phyloP scores from a whole-genome alignment of 1,139 yeast genomes.

The Yamadazyma trypodendri region DNA sequence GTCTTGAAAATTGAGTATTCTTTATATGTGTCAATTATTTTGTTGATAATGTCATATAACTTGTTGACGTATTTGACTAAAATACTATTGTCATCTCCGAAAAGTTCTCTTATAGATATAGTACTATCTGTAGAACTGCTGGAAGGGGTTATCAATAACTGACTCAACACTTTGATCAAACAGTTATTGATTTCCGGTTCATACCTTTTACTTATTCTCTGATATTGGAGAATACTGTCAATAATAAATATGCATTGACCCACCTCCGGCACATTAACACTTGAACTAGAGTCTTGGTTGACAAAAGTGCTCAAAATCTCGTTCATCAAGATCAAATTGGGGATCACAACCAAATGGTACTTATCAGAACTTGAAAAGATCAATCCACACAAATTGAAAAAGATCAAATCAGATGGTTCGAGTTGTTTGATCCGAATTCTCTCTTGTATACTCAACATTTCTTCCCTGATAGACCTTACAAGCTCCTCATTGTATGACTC shows the following conservation, averaged over 20 bases:
- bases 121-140: conserved; percentile 2
- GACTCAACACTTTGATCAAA: conserved; percentile 9
- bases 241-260: conserved; percentile 58
- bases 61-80: conserved; percentile 32
- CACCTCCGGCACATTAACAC: conserved; percentile 12
- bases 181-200: conserved; percentile 73
- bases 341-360: conserved; percentile 88
- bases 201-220: conserved; percentile 73
- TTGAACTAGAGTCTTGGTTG: conserved; percentile 33
- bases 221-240: conserved; percentile 67
- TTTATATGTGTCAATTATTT: conserved; percentile 51
- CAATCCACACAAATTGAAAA: conserved; percentile 69
- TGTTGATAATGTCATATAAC: conserved; percentile 27
- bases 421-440: conserved; percentile 38
- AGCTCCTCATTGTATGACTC: conserved; percentile 65
- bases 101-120: conserved; percentile 21
- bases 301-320: conserved; percentile 51
- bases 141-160: background rate
- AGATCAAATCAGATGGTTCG: conserved; percentile 55
- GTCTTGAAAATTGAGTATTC: conserved; percentile 66
- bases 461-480: conserved; percentile 44
- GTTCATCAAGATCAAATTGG: conserved; percentile 70
- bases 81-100: conserved; percentile 13
- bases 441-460: conserved; percentile 45
- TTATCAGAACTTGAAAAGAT: conserved; percentile 94